These are phyloP conservation scores for Dentipellis fragilis DNA, from an alignment of 768 basidiomycete species.

Conservation along the genomic window DNA sequence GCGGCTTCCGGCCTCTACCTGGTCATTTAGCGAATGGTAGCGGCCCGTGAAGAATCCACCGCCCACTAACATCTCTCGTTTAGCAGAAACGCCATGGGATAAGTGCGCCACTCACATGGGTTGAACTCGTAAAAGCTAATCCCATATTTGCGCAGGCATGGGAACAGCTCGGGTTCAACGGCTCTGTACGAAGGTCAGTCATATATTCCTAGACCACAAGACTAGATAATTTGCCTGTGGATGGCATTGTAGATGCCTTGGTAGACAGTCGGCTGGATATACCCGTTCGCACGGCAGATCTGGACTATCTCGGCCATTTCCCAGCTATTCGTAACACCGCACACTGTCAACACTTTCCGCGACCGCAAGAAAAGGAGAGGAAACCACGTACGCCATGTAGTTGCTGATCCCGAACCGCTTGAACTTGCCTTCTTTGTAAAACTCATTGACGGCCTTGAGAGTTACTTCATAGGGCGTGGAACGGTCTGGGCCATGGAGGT, in stretches of 20 bases:
- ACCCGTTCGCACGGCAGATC: constrained; percentile 26
- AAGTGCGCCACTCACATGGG: constrained; percentile 23
- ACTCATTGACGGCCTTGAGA: constrained; percentile 33
- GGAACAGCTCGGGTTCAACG: constrained; percentile 31
- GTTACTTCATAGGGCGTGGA: constrained; percentile 37
- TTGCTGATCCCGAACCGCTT: constrained; percentile 36
- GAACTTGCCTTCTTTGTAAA: constrained; percentile 44
- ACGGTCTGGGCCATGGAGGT: constrained; percentile 36
- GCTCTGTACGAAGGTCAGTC: constrained; percentile 13
- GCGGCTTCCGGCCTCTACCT: constrained; percentile 41
- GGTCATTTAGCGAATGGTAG: constrained; percentile 25
- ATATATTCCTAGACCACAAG: background rate
- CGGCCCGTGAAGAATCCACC: constrained; percentile 33
- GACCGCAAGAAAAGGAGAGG: background rate
- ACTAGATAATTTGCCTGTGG: constrained; percentile 8
- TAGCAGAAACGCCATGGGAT: background rate
- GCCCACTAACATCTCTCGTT: constrained; percentile 17
- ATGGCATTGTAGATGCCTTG: constrained; percentile 39
- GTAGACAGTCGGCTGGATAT: constrained; percentile 38
- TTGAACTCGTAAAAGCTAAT: constrained; percentile 32
- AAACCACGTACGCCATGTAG: constrained; percentile 27
- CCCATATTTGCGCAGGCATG: constrained; percentile 31
- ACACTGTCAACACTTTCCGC: constrained; percentile 1
- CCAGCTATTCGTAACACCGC: constrained; percentile 16
- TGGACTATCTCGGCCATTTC: constrained; percentile 37